Evolutionary conservation across 768 basidiomycete species (phyloP).

Genomic region (Lyophyllum decastes): DNA sequence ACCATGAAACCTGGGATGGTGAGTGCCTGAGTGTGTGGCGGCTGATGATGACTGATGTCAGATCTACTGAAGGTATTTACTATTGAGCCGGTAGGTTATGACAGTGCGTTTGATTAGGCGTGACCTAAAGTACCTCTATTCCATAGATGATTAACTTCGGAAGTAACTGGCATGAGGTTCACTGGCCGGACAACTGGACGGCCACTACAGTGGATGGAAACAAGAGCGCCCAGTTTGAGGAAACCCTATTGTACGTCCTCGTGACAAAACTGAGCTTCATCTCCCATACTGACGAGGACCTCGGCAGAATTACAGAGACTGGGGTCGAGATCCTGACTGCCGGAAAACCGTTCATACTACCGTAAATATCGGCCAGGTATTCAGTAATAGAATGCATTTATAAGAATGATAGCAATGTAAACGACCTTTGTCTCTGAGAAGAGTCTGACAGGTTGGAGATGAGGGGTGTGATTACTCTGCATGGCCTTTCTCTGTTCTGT

Average conservation of each 20-base stretch:
- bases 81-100: constrained; percentile 68
- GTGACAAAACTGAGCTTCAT: background rate
- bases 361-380: background rate
- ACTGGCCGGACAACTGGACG: constrained; percentile 97
- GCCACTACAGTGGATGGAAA: constrained; percentile 91
- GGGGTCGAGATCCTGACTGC: constrained; percentile 88
- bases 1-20: constrained; percentile 95
- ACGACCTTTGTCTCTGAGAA: background rate
- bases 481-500: constrained; percentile 26
- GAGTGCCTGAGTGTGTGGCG: constrained; percentile 24
- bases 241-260: constrained; percentile 84
- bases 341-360: constrained; percentile 11
- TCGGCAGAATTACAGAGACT: constrained; percentile 80
- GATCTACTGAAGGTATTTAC: constrained; percentile 53
- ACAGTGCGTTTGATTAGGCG: background rate
- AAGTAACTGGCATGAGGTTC: constrained; percentile 69
- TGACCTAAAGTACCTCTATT: constrained; percentile 1
- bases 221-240: constrained; percentile 95
- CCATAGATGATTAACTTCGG: constrained; percentile 92
- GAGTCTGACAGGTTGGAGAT: background rate
- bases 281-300: background rate
- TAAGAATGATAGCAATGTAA: background rate
- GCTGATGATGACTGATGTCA: constrained; percentile 2
- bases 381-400: background rate
- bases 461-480: constrained; percentile 13